These are phyloP conservation scores for Calonectria multiphialidica DNA, from an alignment of 2,329 filamentous ascomycete species.

Conservation along the genomic window DNA sequence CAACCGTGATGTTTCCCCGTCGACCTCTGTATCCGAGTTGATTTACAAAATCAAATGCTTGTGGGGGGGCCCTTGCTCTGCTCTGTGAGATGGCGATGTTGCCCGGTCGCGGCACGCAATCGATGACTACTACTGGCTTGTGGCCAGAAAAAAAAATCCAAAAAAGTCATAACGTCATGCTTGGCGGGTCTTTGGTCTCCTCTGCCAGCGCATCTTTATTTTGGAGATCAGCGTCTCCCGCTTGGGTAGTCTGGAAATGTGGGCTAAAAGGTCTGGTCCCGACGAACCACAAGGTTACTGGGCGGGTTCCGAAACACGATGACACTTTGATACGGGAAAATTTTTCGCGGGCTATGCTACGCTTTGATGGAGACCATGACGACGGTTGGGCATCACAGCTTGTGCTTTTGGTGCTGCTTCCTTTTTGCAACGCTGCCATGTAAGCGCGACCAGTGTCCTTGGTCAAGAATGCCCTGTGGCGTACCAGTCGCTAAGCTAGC, in stretches of 20 bases:
- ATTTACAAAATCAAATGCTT: not conserved
- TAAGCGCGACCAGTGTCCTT: constrained; percentile 8
- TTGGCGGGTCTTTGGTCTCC: constrained; percentile 7
- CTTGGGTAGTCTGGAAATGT: constrained; percentile 14
- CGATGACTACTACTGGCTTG: not conserved
- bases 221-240: constrained; percentile 17
- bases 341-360: constrained; percentile 13
- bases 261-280: constrained; percentile 9
- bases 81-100: not conserved
- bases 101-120: not conserved
- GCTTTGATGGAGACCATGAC: constrained; percentile 8
- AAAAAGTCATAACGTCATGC: constrained; percentile 15
- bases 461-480: constrained; percentile 11
- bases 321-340: constrained; percentile 11
- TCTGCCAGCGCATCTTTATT: constrained; percentile 25
- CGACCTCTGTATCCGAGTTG: not conserved
- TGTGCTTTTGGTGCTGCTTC: not conserved
- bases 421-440: constrained; percentile 14
- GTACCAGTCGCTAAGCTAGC: constrained; percentile 19
- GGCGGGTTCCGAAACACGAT: constrained; percentile 5
- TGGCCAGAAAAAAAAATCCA: not conserved
- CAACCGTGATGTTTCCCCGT: constrained; percentile 9
- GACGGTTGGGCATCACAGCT: constrained; percentile 14
- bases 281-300: constrained; percentile 17
- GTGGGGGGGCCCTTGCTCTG: not conserved